Base-by-base conservation (phyloP, 2,329 filamentous ascomycete species). In the Ampelomyces quisqualis region DNA sequence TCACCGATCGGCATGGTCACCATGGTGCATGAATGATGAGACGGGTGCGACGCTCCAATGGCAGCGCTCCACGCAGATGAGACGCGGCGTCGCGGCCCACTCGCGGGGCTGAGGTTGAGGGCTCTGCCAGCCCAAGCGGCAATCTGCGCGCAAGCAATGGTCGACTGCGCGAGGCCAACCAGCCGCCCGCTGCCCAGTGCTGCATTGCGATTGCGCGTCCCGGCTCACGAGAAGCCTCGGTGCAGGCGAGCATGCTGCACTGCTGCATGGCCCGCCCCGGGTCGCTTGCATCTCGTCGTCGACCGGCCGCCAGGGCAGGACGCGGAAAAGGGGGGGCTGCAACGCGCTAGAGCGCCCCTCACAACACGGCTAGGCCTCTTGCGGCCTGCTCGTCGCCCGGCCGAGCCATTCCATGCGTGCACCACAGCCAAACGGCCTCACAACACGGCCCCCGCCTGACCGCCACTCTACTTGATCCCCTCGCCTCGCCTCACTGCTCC, bases 401-500 rank as follows among this genome's bases (percentile, higher is more conserved):
- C 51, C 49, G 53, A 55, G 44, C 49, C 51, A 45, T 49, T 40
- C 40, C 47, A 43, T 47, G 45, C 44, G 40, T 43, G 49, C 45
- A 30, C 32, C 29, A 13, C 42, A 44, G 41, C 43, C 47, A 54
- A 53, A 59, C 51, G 42, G 51, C 49, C 38, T 51, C 57, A 57
- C 60, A 58, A 56, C 53, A 59, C 15, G 45, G 44, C 50, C 47
- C 51, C 49, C 49, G 47, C 45, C 52, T 50, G 49, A 56, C 61
- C 52, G 58, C 58, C 58, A 57, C 53, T 54, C 55, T 67, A 63
- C 62, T 63, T 67, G 53, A 58, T 56, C 54, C 58, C 55, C 57
- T 57, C 58, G 44, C 58, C 51, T 53, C 42, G 53, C 50, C 53
- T 53, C 49, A 42, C 47, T 60, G 55, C 55, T 57, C 55, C 60